phyloP scores from a whole-genome alignment of 2,329 filamentous ascomycete genomes.

The Cladophialophora psammophila region DNA sequence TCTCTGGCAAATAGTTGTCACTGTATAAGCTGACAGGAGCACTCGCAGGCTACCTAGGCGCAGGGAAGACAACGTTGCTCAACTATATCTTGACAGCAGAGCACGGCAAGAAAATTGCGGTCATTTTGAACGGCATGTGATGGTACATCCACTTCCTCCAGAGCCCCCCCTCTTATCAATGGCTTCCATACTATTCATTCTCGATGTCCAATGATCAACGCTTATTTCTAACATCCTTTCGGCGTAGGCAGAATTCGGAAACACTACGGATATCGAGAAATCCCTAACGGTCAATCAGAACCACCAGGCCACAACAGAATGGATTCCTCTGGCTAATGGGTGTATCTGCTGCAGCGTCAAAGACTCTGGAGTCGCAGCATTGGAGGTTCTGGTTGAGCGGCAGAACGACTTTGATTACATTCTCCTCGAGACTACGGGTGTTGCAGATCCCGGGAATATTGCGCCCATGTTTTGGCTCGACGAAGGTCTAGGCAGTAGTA shows the following conservation, averaged over 20 bases:
- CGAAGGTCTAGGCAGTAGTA: conserved; percentile 90
- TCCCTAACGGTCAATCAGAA: conserved; percentile 88
- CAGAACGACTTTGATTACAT: conserved; percentile 88
- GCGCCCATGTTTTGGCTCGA: conserved; percentile 98
- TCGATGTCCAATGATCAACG: not conserved
- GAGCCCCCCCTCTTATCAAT: not conserved
- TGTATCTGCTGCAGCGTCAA: conserved; percentile 99
- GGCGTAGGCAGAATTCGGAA: conserved; percentile 71
- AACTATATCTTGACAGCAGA: conserved; percentile 96
- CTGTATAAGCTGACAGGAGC: not conserved
- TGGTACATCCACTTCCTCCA: not conserved
- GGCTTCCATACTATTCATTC: not conserved
- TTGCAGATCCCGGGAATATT: conserved; percentile 94
- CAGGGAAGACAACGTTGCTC: conserved; percentile 91
- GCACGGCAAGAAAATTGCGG: conserved; percentile 97
- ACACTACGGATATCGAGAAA: conserved; percentile 93
- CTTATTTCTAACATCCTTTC: not conserved
- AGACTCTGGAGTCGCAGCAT: conserved; percentile 92
- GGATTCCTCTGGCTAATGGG: conserved; percentile 94
- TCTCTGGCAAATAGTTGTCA: not conserved
- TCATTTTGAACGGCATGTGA: conserved; percentile 84
- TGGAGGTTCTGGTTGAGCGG: conserved; percentile 94
- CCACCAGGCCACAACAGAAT: conserved; percentile 84
- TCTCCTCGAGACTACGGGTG: conserved; percentile 90
- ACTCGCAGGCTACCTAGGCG: conserved; percentile 83